Base-by-base conservation (phyloP, 2,329 filamentous ascomycete species). In the Colletotrichum australisinense region DNA sequence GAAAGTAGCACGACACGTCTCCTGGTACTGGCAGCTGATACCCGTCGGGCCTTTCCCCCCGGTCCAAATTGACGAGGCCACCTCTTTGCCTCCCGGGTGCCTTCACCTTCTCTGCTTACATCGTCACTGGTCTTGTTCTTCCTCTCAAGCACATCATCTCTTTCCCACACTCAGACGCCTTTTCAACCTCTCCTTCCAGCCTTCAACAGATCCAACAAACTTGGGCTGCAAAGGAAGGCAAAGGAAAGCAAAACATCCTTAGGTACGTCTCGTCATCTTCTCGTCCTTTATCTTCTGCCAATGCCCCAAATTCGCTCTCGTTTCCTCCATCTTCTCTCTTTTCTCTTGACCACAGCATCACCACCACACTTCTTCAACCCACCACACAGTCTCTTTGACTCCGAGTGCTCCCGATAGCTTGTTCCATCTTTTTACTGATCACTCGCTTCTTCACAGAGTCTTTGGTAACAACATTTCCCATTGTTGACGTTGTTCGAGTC, bases 401-500 rank as follows among this genome's bases (percentile, higher is more conserved):
- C 77, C 73, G 49, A 77, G 90, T 89, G 88, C 87, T 88, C 82
- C 68, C 58, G 84, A 86, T 89, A 89, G 86, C 87, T 88, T 83
- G 86, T 85, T 86, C 87, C 86, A 88, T 89, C 85, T 87, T 87
- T 85, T 87, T 86, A 87, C 84, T 84, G 79, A 81, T 81, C 85
- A 80, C 85, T 89, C 86, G 85, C 87, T 90, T 88, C 84, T 86
- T 85, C 80, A 83, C 84, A 84, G 81, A 82, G 82, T 83, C 84
- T 86, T 85, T 88, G 87, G 87, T 86, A 86, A 82, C 84, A 84
- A 82, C 84, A 83, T 84, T 83, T 83, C 79, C 79, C 81, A 77
- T 81, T 76, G 77, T 79, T 79, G 79, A 78, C 78, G 66, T 69
- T 35, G 49, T 55, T 63, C 52, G 58, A 74, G 72, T 26, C 38